Evolutionary conservation across 768 basidiomycete species (phyloP).

Genomic region (Rhizopogon roseolus): DNA sequence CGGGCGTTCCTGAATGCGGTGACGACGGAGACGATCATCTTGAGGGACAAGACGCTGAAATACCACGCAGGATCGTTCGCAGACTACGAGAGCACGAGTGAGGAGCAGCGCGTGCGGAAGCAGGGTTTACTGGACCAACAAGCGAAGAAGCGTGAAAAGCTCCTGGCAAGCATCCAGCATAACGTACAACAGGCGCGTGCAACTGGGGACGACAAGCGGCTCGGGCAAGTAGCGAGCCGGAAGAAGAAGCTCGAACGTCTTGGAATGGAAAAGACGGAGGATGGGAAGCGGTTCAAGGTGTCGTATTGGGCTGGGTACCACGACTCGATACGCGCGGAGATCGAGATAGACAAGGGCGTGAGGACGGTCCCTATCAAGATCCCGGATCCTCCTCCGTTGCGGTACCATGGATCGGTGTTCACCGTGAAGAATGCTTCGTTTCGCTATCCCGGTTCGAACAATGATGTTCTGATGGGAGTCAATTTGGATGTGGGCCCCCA

Average conservation of each 20-base stretch:
- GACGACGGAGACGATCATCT: constrained; percentile 56
- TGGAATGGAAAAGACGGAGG: constrained; percentile 11
- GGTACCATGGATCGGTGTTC: constrained; percentile 30
- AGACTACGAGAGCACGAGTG: constrained; percentile 41
- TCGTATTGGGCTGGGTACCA: constrained; percentile 47
- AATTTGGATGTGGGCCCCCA: constrained; percentile 34
- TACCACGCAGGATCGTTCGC: constrained; percentile 57
- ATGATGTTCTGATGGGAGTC: constrained; percentile 25
- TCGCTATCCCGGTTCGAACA: constrained; percentile 24
- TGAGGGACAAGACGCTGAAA: constrained; percentile 45
- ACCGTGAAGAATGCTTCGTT: constrained; percentile 29
- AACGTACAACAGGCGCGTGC: constrained; percentile 46
- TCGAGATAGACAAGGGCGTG: constrained; percentile 32
- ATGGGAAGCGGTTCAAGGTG: constrained; percentile 50
- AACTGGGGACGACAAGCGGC: constrained; percentile 58
- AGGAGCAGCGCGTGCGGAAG: constrained; percentile 41
- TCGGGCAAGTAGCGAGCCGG: constrained; percentile 47
- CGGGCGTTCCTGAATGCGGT: constrained; percentile 56
- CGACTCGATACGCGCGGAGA: constrained; percentile 23
- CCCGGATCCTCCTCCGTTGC: constrained; percentile 23
- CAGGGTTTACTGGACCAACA: constrained; percentile 38
- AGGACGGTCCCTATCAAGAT: constrained; percentile 24
- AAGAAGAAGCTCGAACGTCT: constrained; percentile 49
- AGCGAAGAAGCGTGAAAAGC: constrained; percentile 43
- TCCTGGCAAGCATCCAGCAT: constrained; percentile 51